Evolutionary conservation across 129 eudicot genomes (phyloP).

Genomic region (Glebionis coronaria): DNA sequence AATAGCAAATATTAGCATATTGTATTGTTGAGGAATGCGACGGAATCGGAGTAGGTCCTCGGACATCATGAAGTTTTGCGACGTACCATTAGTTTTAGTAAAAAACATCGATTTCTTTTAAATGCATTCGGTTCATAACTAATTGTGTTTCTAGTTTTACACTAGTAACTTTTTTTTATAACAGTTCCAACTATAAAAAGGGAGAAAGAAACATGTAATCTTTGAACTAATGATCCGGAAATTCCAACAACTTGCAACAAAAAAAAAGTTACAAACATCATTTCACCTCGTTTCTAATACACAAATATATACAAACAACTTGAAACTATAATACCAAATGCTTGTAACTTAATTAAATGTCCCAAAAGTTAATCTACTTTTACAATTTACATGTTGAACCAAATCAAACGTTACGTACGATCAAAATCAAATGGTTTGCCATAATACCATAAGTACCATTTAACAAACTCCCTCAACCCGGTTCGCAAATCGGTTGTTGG

Average conservation of each 20-base stretch:
- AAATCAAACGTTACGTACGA: conserved; percentile 13
- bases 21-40: too few relatives aligned
- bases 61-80: too few relatives aligned
- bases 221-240: neutral
- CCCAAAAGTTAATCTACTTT: conserved; percentile 22
- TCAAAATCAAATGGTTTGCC: conserved; percentile 28
- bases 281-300: conserved; percentile 26
- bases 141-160: too few relatives aligned
- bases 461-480: conserved; percentile 68
- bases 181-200: too few relatives aligned
- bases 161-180: too few relatives aligned
- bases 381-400: neutral
- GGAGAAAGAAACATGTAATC: too few relatives aligned
- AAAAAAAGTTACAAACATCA: conserved; percentile 8
- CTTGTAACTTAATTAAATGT: conserved; percentile 26
- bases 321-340: conserved; percentile 26
- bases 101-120: too few relatives aligned
- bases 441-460: conserved; percentile 64
- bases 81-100: too few relatives aligned
- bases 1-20: too few relatives aligned
- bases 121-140: too few relatives aligned
- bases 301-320: conserved; percentile 26
- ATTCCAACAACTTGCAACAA: neutral
- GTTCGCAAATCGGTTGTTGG: conserved; percentile 70
- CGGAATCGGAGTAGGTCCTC: too few relatives aligned